phyloP scores from a whole-genome alignment of 345 rosid species.

The rapeseed (Brassica napus) region DNA sequence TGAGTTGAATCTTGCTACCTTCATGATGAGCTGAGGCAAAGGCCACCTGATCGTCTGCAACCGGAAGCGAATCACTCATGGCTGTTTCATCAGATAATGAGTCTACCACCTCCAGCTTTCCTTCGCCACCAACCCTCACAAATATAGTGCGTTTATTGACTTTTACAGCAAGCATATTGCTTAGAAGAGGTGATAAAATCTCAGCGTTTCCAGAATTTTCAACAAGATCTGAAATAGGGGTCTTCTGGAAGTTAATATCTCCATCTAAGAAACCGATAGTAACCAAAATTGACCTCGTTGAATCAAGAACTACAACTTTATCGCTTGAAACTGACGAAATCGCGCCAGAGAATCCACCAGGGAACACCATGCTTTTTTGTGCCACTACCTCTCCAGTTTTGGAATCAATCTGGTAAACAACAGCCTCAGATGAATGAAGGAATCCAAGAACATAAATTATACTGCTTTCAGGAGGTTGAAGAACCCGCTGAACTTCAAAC shows the following conservation, averaged over 20 bases:
- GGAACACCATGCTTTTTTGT: conserved; percentile 58
- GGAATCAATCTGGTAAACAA: conserved; percentile 63
- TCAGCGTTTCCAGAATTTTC: conserved; percentile 54
- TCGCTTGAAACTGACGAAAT: conserved; percentile 63
- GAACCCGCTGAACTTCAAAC: conserved; percentile 71
- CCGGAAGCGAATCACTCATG: conserved; percentile 73
- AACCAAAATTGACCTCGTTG: conserved; percentile 58
- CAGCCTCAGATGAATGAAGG: conserved; percentile 60
- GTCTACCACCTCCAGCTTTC: conserved; percentile 69
- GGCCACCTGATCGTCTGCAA: conserved; percentile 64
- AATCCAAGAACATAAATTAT: conserved; percentile 64
- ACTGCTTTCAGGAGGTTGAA: conserved; percentile 61
- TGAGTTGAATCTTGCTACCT: conserved; percentile 61
- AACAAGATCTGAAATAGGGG: conserved; percentile 58
- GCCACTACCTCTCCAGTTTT: conserved; percentile 70
- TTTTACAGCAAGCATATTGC: conserved; percentile 63
- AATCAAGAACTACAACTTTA: conserved; percentile 69
- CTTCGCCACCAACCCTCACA: conserved; percentile 55
- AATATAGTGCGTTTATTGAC: conserved; percentile 44
- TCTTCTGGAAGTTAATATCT: conserved; percentile 55
- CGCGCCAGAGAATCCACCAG: conserved; percentile 71
- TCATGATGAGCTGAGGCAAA: conserved; percentile 71
- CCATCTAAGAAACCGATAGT: conserved; percentile 59
- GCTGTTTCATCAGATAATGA: conserved; percentile 57
- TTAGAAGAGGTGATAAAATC: conserved; percentile 58